Evolutionary conservation across 2,329 filamentous ascomycete genomes (phyloP), one percentile per base, ranked within the genome.

Genomic region (Aspergillus aculeatus): DNA sequence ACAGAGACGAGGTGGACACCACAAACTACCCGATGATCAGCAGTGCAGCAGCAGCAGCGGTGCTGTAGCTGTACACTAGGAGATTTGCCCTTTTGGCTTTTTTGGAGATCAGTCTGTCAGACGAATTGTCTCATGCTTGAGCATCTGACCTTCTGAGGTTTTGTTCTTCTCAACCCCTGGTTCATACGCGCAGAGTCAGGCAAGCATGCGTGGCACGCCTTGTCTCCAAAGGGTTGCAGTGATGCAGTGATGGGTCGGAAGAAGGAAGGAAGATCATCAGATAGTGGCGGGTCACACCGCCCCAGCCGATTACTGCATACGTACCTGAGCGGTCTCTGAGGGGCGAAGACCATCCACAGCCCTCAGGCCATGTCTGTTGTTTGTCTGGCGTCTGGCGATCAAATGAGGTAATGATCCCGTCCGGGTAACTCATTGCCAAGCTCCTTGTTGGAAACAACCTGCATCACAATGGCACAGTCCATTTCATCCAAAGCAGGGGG

Each of bases 1-100:
- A 63, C 56, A 60, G 60, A 64, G 60, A 64, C 62, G 62, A 66
- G 56, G 51, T 53, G 38, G 52, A 41, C 26, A 29, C 31, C 38
- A 56, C 52, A 53, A 55, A 49, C 38, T 57, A 48, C 31, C 57
- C 58, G 62, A 50, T 62, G 64, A 67, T 67, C 64, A 65, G 59
- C 64, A 55, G 49, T 47, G 51, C 56, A 59, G 62, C 26, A 29
- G 23, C 23, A 29, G 26, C 26, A 26, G 26, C 26, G 26, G 26
- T 29, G 26, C 26, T 29, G 26, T 29, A 29, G 26, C 26, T 29
- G 26, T 29, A 41, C 6, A 44, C 3, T 5, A 52, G 11, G 26
- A 14, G 11, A 19, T 1, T 19, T 26, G 19, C 35, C 24, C 29
- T 56, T 44, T 49, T 52, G 14, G 41, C 35, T 54, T 10, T 35